Evolutionary conservation across 495 filamentous ascomycete species (phyloP).

Genomic region (Tirmania nivea): DNA sequence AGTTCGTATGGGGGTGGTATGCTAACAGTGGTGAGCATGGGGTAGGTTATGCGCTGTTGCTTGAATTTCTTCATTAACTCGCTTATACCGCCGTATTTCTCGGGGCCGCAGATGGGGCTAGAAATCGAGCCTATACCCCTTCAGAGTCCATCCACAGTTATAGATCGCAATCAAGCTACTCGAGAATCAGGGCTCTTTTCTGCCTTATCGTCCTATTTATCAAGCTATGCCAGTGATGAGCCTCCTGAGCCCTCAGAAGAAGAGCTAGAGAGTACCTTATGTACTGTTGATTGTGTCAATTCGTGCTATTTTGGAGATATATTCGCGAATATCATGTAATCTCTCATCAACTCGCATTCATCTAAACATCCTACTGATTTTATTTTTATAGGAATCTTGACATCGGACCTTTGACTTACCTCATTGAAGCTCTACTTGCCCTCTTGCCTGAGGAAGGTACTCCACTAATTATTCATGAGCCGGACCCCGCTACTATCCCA

Average conservation of each 20-base stretch:
- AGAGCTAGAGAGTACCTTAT: constrained; percentile 84
- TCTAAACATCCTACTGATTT: not conserved
- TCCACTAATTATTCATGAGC: constrained; percentile 69
- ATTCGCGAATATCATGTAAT: constrained; percentile 65
- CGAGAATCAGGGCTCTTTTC: constrained; percentile 72
- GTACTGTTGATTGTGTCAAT: constrained; percentile 83
- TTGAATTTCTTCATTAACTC: constrained; percentile 93
- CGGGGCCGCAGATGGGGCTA: constrained; percentile 42
- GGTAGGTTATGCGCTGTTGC: constrained; percentile 67
- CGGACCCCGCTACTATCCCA: constrained; percentile 38
- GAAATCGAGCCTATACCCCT: constrained; percentile 69
- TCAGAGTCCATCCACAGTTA: constrained; percentile 75
- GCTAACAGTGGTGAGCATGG: not conserved
- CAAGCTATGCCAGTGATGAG: constrained; percentile 95
- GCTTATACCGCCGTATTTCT: constrained; percentile 66
- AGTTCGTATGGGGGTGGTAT: no score
- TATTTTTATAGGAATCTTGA: constrained; percentile 38
- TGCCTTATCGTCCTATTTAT: constrained; percentile 84
- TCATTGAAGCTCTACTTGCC: constrained; percentile 55
- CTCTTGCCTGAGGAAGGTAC: constrained; percentile 66
- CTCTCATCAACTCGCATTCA: not conserved
- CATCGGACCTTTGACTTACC: constrained; percentile 35
- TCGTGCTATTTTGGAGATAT: constrained; percentile 69
- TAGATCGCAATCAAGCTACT: constrained; percentile 60
- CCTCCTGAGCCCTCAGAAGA: constrained; percentile 94